Conservation (phyloP, 139 green algal species). For the Tetradesmus lagerheimii region DNA sequence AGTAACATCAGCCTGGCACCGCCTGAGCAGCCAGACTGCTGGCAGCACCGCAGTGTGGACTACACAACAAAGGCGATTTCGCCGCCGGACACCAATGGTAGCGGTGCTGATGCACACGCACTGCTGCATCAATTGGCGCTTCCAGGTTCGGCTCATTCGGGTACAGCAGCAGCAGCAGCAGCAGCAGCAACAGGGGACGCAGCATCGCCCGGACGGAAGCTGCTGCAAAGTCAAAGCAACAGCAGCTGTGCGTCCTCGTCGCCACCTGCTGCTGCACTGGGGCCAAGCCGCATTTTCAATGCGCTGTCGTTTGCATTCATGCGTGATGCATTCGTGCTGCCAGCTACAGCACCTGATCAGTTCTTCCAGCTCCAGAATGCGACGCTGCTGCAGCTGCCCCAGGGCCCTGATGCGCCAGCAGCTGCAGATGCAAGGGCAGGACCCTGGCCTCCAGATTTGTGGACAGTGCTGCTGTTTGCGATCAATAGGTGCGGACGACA, state of each 20-base stretch:
- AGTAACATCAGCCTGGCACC: neutral
- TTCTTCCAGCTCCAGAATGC: constrained; percentile 18
- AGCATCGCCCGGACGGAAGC: too few species aligned
- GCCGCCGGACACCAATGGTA: too few species aligned
- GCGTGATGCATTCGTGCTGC: neutral
- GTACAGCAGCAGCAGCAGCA: neutral
- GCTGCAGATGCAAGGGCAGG: neutral
- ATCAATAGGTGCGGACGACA: neutral
- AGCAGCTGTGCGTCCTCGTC: too few species aligned
- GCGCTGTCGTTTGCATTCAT: neutral
- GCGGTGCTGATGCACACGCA: too few species aligned
- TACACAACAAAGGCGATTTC: neutral
- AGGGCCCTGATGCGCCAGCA: neutral
- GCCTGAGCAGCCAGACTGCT: constrained; percentile 2
- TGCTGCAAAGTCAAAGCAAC: neutral
- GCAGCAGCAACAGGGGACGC: too few species aligned
- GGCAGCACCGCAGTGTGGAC: neutral
- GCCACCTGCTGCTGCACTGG: too few species aligned
- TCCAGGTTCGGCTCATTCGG: neutral
- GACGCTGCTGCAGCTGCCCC: constrained; percentile 21
- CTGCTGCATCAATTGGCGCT: too few species aligned
- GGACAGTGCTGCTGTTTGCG: constrained; percentile 23
- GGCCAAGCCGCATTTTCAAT: neutral
- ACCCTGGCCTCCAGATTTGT: neutral
- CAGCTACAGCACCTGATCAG: neutral